Base-by-base conservation (phyloP, 257 asterid genomes). In the Avicennia marina region DNA sequence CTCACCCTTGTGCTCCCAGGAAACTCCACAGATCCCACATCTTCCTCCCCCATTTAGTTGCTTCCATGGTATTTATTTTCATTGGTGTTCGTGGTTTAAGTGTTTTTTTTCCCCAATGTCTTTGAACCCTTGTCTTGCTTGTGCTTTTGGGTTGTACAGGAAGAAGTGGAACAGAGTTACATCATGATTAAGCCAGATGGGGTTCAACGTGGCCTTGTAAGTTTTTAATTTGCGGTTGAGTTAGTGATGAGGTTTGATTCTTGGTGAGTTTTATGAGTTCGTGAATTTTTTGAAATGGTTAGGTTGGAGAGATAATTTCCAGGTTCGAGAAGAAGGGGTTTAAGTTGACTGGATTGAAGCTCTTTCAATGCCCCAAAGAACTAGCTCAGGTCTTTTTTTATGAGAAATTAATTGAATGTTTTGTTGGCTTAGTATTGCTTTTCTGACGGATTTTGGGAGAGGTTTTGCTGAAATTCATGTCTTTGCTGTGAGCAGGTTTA, bases 141-240 rank as follows among this genome's bases (percentile, higher is more conserved):
- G n/a, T n/a, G n/a, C n/a, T n/a, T 53, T 26, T 51, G 17, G 0
- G 7, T 54, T 65, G 20, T 59, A 15, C 78, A 86, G 94, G 87
- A 72, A 27, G 65, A 72, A 59, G 94, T 81, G 73, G 94, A 90
- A 44, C 80, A 79, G 74, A 84, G 82, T 56, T 90, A 90, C 51
- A 83, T 90, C 36, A 90, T 90, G 98, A 79, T 90, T 63, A 90
- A 87, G 77, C 96, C 98, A 4, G 98, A 90, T 56, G 98, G 98
- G n/a, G 87, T 90, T 65, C 98, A 90, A 26, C 89, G 96, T 56
- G 94, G 95, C 13, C 96, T 90, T 56, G 98, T 87, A 65, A 69
- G 91, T 8, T 63, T 56, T 56, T 20, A 16, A 17, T 22, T 53
- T 68, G 49, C 12, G 48, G 53, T 26, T 48, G 29, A 11, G 27